Conservation (phyloP, 345 rosid genomes). For the Mercurialis annua region DNA sequence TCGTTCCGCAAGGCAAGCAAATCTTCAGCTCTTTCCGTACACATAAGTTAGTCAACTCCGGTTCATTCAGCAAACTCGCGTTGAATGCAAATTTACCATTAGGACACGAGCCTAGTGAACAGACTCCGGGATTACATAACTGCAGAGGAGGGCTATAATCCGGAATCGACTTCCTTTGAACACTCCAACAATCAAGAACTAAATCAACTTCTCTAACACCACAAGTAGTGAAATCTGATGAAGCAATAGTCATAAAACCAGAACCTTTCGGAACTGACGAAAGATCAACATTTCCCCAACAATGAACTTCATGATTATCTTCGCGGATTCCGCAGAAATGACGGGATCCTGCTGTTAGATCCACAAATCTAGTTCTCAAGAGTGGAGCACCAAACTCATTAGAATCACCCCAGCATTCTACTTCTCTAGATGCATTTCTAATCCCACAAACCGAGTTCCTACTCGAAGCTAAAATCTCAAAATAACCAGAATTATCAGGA, state of each 20-base stretch:
- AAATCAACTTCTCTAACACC: slow-evolving; percentile 80
- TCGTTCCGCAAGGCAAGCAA: slow-evolving; percentile 70
- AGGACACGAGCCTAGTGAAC: slow-evolving; percentile 48
- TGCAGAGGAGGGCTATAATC: slow-evolving; percentile 77
- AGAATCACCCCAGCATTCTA: slow-evolving; percentile 65
- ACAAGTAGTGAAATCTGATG: slow-evolving; percentile 68
- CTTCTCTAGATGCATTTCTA: slow-evolving; percentile 36
- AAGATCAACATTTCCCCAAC: slow-evolving; percentile 73
- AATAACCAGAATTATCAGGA: slow-evolving; percentile 37
- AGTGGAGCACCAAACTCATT: slow-evolving; percentile 31
- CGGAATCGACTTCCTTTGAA: slow-evolving; percentile 34
- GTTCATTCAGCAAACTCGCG: slow-evolving; percentile 75
- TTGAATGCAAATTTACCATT: slow-evolving; percentile 67
- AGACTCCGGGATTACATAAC: slow-evolving; percentile 80
- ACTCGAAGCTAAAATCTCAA: slow-evolving; percentile 53
- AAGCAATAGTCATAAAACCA: slow-evolving; percentile 79
- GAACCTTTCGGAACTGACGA: slow-evolving; percentile 62
- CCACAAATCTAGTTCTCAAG: slow-evolving; percentile 37
- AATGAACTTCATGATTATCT: slow-evolving; percentile 70
- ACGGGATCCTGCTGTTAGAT: slow-evolving; percentile 57
- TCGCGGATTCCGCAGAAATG: slow-evolving; percentile 77
- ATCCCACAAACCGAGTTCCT: slow-evolving; percentile 55
- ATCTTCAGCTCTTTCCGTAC: slow-evolving; percentile 58
- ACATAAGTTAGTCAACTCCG: slow-evolving; percentile 67
- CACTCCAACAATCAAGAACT: slow-evolving; percentile 79